A percentile compares a stretch with the other conserved stretches of the same genome.
Evolutionary conservation across 345 rosid genomes (phyloP).

Genomic region (Eucalyptus curtisii): DNA sequence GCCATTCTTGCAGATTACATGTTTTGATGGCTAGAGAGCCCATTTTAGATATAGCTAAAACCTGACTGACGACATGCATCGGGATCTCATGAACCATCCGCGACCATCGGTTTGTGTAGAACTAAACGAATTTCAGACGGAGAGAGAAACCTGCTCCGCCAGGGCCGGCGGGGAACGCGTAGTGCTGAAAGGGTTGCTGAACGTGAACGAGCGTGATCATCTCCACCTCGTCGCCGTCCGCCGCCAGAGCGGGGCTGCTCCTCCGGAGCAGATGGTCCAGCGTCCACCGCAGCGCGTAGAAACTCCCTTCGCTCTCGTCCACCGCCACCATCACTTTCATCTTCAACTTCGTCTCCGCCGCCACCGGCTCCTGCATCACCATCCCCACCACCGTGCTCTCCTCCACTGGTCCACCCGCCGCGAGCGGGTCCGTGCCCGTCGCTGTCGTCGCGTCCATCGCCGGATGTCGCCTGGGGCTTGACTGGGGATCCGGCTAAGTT

Average conservation of each 20-base stretch:
- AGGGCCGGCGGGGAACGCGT: constrained; percentile 31
- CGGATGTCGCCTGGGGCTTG: neutral
- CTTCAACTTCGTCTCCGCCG: constrained; percentile 4
- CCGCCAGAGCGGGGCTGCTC: neutral
- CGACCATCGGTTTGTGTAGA: neutral
- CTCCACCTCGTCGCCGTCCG: neutral
- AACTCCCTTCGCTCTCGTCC: constrained; percentile 58
- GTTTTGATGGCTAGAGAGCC: neutral
- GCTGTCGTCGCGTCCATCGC: neutral
- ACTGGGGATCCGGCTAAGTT: neutral
- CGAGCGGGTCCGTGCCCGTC: neutral
- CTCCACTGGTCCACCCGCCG: neutral
- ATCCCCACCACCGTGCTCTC: neutral
- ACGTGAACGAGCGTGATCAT: constrained; percentile 42
- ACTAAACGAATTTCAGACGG: neutral
- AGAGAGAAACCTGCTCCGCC: constrained; percentile 20
- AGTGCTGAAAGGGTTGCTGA: constrained; percentile 32
- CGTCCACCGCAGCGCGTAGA: constrained; percentile 51
- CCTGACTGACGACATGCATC: neutral
- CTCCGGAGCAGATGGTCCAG: constrained; percentile 20
- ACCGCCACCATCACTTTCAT: constrained; percentile 43
- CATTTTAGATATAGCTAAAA: neutral
- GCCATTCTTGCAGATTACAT: neutral
- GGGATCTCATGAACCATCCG: neutral
- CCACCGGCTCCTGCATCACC: neutral